Evolutionary conservation across 2,329 filamentous ascomycete genomes (phyloP).

Genomic region (Catunica adiposa): DNA sequence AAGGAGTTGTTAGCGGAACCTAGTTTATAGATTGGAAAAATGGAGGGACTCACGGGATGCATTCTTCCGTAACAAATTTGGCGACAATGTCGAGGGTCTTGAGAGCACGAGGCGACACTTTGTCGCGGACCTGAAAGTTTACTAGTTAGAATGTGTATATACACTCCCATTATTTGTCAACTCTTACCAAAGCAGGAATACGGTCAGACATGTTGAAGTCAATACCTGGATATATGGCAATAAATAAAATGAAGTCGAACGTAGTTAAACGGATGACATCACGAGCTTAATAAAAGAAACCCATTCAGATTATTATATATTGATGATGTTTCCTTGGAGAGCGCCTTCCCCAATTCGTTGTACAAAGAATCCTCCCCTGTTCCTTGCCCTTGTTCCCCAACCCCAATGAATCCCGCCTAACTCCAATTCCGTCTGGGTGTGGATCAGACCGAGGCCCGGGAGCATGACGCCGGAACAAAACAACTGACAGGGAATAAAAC

Average conservation of each 20-base stretch:
- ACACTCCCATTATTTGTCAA: not conserved
- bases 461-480: not conserved
- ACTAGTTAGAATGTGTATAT: not conserved
- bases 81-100: conserved; percentile 75
- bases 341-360: too few relatives aligned
- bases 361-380: too few relatives aligned
- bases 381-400: too few relatives aligned
- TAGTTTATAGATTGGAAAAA: not conserved
- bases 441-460: not conserved
- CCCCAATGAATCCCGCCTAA: not conserved
- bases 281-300: too few relatives aligned
- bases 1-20: conserved; percentile 7
- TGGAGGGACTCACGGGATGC: conserved; percentile 45
- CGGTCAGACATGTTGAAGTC: conserved; percentile 13
- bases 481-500: not conserved
- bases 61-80: conserved; percentile 95
- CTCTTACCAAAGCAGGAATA: conserved; percentile 12
- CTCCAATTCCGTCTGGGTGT: not conserved
- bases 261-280: too few relatives aligned
- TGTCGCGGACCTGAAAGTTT: conserved; percentile 32
- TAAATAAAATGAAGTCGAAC: too few relatives aligned
- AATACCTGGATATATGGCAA: too few relatives aligned
- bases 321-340: not conserved
- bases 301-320: too few relatives aligned
- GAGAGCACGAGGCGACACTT: conserved; percentile 71